Evolutionary conservation across 139 green algal species (phyloP).

Genomic region (Tetradesmus lagerheimii): DNA sequence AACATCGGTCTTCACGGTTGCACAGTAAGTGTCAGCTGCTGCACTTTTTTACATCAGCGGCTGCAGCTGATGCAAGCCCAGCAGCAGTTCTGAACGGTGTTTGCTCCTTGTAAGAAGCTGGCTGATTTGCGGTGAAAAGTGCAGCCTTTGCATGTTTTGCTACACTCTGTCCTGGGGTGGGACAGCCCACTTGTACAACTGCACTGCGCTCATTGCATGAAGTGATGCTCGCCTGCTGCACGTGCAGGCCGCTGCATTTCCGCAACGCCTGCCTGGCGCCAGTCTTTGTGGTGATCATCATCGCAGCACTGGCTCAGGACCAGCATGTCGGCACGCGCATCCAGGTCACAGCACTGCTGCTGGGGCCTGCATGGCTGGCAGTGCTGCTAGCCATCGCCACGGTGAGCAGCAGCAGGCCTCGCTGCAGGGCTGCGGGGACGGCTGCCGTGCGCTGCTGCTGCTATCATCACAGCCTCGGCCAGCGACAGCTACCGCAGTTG

Average conservation of each 20-base stretch:
- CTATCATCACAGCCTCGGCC: not conserved
- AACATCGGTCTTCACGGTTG: not conserved
- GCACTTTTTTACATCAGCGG: not conserved
- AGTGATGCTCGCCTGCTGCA: too few species aligned
- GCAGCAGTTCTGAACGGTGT: too few species aligned
- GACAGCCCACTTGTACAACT: not conserved
- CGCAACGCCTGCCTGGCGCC: not conserved
- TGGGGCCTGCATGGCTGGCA: conserved; percentile 36
- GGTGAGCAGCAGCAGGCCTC: not conserved
- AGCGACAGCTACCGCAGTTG: not conserved
- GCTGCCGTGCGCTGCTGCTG: not conserved
- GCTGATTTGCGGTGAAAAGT: too few species aligned
- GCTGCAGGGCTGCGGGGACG: not conserved
- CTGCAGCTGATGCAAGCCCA: not conserved
- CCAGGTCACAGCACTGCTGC: conserved; percentile 21
- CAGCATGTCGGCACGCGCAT: conserved; percentile 37
- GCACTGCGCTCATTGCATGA: not conserved
- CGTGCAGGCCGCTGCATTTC: conserved; percentile 20
- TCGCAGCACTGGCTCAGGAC: not conserved
- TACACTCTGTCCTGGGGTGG: too few species aligned
- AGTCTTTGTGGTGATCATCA: conserved; percentile 31
- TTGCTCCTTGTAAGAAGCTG: too few species aligned
- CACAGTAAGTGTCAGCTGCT: not conserved
- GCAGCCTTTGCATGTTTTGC: too few species aligned
- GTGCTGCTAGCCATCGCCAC: not conserved